These are phyloP conservation scores for Coemansia erecta DNA, from an alignment of 192 early-diverging fungal genomes.

Conservation along the genomic window DNA sequence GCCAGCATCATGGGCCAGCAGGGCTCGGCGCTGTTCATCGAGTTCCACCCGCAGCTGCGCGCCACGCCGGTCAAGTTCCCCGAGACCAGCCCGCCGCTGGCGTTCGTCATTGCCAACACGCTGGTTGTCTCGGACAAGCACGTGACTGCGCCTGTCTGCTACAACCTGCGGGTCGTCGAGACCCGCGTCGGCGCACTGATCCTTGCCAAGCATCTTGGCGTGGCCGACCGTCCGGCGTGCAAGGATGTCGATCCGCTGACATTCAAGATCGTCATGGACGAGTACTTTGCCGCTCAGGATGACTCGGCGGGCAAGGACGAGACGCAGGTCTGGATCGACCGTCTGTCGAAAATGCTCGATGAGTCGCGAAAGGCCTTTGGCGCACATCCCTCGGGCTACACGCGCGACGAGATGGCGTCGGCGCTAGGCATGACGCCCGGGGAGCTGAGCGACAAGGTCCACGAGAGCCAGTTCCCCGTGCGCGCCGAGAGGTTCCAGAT, in stretches of 20 bases:
- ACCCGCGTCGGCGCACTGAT: conserved; percentile 75
- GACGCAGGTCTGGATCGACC: conserved; percentile 34
- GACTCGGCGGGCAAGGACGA: neutral
- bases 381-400: conserved; percentile 26
- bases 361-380: conserved; percentile 14
- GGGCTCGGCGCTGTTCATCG: conserved; percentile 74
- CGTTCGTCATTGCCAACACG: conserved; percentile 90
- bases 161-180: conserved; percentile 93
- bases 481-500: conserved; percentile 69
- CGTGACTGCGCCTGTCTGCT: conserved; percentile 81
- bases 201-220: conserved; percentile 56
- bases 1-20: conserved; percentile 79
- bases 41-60: conserved; percentile 75
- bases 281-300: conserved; percentile 22
- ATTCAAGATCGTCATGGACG: conserved; percentile 47
- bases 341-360: conserved; percentile 27
- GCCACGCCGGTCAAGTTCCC: conserved; percentile 67
- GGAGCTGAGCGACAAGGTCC: conserved; percentile 42
- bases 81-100: conserved; percentile 47
- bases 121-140: conserved; percentile 83
- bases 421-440: conserved; percentile 41
- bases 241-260: conserved; percentile 62
- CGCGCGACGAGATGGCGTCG: conserved; percentile 38
- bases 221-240: conserved; percentile 40
- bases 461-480: conserved; percentile 58